Base-by-base conservation (phyloP, 192 early-diverging fungal genomes). In the Entrophospora sp. region DNA sequence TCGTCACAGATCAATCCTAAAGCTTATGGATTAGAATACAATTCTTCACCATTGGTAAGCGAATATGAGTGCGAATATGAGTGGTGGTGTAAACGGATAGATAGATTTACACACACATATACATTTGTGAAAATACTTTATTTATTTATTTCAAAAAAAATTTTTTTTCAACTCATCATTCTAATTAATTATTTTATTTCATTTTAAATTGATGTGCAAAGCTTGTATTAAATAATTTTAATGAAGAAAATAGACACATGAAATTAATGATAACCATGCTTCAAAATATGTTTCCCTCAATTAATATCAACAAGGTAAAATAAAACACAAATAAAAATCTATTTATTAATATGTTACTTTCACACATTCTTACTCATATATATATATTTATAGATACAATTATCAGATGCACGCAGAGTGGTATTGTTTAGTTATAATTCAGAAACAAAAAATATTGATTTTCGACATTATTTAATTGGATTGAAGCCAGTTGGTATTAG, bases 231-330 rank as follows among this genome's bases (percentile, higher is more conserved):
- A 93, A 93, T 76, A 88, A 89, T 66, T 91, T 91, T 76, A 73
- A 75, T 16, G 80, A 78, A 40, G 81, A 86, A 63, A 78, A 76
- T 25, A 88, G 88, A 16, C 81, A 94, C 35, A 81, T 95, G 66
- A 92, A 95, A 75, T 78, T 99, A 42, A 90, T 97, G 87, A 87
- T 87, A 2, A 89, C 91, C 10, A 88, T 95, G 83, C 88, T 99
- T 64, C 96, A 97, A 66, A 96, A 95, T 73, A 84, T 99, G 87
- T 95, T 96, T 69, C 95, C 96, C 1, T 75, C 96, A 1, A 96
- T 99, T 66, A 92, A 95, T 74, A 90, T 96, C 22, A 83, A 90
- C 66, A 91, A 82, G 34, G 89, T 91, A 80, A 67, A 78, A 28
- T 28, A 13, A 24, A 57, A 13, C 2, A 30, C 32, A 31, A 20